A percentile compares a stretch with the other conserved stretches of the same genome.
Evolutionary conservation across 1,284 basidiomycete species (phyloP).

Genomic region (Marasmius sp.): DNA sequence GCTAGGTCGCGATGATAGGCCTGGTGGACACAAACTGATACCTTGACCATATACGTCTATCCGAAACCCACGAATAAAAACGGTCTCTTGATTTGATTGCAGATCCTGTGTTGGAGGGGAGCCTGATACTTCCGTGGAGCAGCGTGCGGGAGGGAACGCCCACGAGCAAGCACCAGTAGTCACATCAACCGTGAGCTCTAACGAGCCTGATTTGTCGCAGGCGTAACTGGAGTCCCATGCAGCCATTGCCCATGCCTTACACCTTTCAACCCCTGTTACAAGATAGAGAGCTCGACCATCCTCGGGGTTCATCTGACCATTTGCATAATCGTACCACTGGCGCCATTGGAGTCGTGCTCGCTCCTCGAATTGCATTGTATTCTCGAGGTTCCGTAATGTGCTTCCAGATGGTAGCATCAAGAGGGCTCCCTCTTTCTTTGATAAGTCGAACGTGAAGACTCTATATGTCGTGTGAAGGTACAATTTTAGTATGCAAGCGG

Average conservation of each 20-base stretch:
- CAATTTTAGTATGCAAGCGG: too few species aligned
- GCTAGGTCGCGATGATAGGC: not conserved
- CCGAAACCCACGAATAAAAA: constrained; percentile 12
- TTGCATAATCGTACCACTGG: not conserved
- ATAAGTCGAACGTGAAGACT: not conserved
- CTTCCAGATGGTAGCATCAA: not conserved
- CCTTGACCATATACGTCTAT: too few species aligned
- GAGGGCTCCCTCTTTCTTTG: not conserved
- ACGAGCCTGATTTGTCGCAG: too few species aligned
- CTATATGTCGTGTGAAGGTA: not conserved
- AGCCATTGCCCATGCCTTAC: not conserved
- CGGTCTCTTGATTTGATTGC: not conserved
- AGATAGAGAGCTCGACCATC: not conserved
- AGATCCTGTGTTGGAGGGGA: too few species aligned
- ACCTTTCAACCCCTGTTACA: not conserved
- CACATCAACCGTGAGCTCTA: too few species aligned
- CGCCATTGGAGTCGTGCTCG: not conserved
- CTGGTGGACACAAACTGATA: not conserved
- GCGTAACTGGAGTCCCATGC: not conserved
- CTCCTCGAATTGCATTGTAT: not conserved
- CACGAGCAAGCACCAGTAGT: not conserved
- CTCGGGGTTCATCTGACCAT: not conserved
- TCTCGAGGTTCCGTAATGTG: not conserved
- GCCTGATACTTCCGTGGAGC: not conserved
- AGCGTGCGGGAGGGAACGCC: not conserved